phyloP scores from a whole-genome alignment of 768 basidiomycete genomes.

The Mycena chlorophos region DNA sequence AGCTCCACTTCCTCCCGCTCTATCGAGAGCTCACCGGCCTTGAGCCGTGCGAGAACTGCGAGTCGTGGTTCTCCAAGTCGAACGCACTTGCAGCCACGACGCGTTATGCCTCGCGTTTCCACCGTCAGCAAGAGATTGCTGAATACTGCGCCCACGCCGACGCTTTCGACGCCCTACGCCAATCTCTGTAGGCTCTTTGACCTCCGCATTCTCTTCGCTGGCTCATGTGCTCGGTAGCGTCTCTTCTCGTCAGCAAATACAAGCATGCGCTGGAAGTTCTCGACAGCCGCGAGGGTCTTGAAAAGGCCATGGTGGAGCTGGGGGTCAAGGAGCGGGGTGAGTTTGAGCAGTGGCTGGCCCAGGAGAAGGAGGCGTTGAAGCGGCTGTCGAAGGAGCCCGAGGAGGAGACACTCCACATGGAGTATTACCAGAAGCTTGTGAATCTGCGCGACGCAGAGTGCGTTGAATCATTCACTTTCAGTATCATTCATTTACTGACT shows the following conservation, averaged over 20 bases:
- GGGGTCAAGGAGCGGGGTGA: not conserved
- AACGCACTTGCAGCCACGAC: conserved; percentile 14
- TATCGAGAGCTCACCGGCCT: not conserved
- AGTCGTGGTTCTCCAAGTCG: conserved; percentile 10
- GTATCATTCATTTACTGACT: no score
- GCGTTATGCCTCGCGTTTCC: conserved; percentile 5
- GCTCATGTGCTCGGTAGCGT: not conserved
- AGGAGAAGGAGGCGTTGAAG: not conserved
- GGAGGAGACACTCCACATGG: conserved; percentile 8
- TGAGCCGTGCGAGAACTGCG: conserved; percentile 14
- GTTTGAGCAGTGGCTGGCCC: not conserved
- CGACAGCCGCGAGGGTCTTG: not conserved
- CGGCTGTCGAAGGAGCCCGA: conserved; percentile 5
- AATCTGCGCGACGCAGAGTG: not conserved
- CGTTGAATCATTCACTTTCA: not conserved
- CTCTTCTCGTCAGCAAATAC: not conserved
- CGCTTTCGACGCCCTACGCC: conserved; percentile 6
- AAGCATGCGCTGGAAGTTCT: not conserved
- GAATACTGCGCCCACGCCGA: not conserved
- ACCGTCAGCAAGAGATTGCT: conserved; percentile 9
- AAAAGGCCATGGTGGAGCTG: not conserved
- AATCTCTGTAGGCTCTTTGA: conserved; percentile 3
- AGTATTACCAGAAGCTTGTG: conserved; percentile 7
- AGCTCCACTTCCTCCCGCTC: not conserved
- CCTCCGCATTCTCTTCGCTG: not conserved